phyloP scores from a whole-genome alignment of 148 eudicot genomes.

The Vaccinium macrocarpon region DNA sequence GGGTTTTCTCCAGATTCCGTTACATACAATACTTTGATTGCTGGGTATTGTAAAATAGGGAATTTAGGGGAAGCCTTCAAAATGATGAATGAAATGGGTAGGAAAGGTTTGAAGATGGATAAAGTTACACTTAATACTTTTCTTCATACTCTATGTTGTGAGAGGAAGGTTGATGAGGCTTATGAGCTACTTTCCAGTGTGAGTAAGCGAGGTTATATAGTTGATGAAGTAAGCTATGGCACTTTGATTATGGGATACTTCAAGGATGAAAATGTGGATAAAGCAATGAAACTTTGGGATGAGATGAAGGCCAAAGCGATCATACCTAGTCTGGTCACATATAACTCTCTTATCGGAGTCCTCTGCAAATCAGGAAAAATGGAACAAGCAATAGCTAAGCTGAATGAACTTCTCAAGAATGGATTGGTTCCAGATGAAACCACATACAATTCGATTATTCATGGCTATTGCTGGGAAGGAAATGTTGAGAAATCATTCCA shows the following conservation, averaged over 20 bases:
- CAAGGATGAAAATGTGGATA: conserved; percentile 47
- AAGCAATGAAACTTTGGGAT: conserved; percentile 68
- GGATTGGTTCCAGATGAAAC: conserved; percentile 74
- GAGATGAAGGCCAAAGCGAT: conserved; percentile 68
- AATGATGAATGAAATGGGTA: conserved; percentile 58
- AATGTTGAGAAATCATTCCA: conserved; percentile 80
- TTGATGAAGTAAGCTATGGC: conserved; percentile 79
- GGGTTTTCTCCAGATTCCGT: conserved; percentile 58
- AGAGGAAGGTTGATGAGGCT: conserved; percentile 57
- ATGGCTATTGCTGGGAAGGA: conserved; percentile 82
- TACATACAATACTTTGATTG: conserved; percentile 75
- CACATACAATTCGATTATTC: conserved; percentile 79
- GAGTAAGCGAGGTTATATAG: conserved; percentile 55
- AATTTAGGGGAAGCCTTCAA: conserved; percentile 58
- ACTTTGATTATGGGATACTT: conserved; percentile 66
- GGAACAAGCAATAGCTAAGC: conserved; percentile 52
- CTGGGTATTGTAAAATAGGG: conserved; percentile 61
- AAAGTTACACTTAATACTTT: conserved; percentile 57
- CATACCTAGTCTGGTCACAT: conserved; percentile 63
- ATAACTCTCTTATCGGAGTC: conserved; percentile 71
- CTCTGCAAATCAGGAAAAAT: conserved; percentile 72
- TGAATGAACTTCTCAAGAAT: conserved; percentile 71
- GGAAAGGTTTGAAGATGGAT: conserved; percentile 71
- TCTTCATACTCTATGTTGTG: conserved; percentile 60
- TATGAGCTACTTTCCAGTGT: conserved; percentile 44